These are phyloP conservation scores for Cercospora zeina DNA, from an alignment of 2,329 filamentous ascomycete genomes.

Conservation along the genomic window DNA sequence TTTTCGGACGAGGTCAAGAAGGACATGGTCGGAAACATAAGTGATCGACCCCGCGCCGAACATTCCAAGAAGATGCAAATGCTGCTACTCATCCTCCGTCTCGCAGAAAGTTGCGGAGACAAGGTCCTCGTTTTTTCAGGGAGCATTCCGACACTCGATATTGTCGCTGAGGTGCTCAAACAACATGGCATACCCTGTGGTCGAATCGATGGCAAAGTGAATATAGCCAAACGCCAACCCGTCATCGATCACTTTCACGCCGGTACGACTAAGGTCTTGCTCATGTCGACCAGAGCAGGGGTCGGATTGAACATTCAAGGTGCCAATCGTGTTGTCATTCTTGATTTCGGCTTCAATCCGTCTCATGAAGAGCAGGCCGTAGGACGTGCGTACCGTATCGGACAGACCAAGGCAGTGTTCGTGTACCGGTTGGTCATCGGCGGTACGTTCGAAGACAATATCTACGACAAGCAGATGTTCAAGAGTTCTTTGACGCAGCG, in stretches of 20 bases:
- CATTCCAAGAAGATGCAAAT: slow-evolving; percentile 69
- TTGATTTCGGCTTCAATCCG: slow-evolving; percentile 82
- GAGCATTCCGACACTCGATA: slow-evolving; percentile 68
- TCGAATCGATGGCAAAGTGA: slow-evolving; percentile 69
- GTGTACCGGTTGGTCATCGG: slow-evolving; percentile 80
- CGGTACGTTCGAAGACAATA: slow-evolving; percentile 74
- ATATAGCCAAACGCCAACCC: slow-evolving; percentile 59
- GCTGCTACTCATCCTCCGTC: slow-evolving; percentile 67
- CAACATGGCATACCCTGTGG: slow-evolving; percentile 49
- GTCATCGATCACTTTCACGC: slow-evolving; percentile 69
- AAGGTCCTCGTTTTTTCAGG: slow-evolving; percentile 81
- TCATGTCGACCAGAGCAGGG: slow-evolving; percentile 82
- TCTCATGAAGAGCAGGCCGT: slow-evolving; percentile 82
- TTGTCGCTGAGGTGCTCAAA: slow-evolving; percentile 61
- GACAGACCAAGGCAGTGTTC: slow-evolving; percentile 75
- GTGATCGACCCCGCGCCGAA: slow-evolving; percentile 47
- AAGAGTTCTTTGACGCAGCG: slow-evolving; percentile 77
- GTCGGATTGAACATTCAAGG: slow-evolving; percentile 80
- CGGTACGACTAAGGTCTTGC: slow-evolving; percentile 58
- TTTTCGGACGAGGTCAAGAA: slow-evolving; percentile 43
- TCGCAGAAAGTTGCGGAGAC: slow-evolving; percentile 63
- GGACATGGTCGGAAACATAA: slow-evolving; percentile 39
- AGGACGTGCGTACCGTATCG: slow-evolving; percentile 80
- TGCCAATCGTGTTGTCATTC: slow-evolving; percentile 82
- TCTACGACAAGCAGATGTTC: slow-evolving; percentile 75